A percentile compares a stretch with the other conserved stretches of the same genome.
phyloP scores from a whole-genome alignment of 140 eudicot species.

The Erigeron philadelphicus region DNA sequence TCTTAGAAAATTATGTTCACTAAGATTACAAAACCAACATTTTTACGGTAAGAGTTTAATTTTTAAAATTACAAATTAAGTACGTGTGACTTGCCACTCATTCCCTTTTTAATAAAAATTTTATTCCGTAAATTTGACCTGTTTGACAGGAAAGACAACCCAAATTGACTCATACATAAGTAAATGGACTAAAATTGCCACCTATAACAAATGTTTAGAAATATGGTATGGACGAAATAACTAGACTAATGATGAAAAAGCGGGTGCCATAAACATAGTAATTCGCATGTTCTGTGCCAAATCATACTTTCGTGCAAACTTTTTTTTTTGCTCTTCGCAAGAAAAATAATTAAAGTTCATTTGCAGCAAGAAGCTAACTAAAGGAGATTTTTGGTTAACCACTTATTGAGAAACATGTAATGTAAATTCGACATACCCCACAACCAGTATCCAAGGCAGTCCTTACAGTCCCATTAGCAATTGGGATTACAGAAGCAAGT shows the following conservation, averaged over 20 bases:
- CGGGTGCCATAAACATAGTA: background rate
- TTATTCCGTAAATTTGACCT: too few relatives aligned
- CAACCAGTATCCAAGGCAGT: constrained; percentile 64
- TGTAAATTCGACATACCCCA: constrained; percentile 44
- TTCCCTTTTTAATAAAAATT: too few relatives aligned
- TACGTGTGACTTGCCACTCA: too few relatives aligned
- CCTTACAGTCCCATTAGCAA: constrained; percentile 47
- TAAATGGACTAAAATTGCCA: too few relatives aligned
- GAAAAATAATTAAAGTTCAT: background rate
- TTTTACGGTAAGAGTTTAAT: too few relatives aligned
- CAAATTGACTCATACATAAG: too few relatives aligned
- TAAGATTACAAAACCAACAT: too few relatives aligned
- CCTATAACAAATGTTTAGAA: too few relatives aligned
- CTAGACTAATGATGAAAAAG: background rate
- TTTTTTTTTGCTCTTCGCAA: background rate
- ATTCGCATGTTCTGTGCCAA: constrained; percentile 1
- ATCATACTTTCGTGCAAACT: background rate
- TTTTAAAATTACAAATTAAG: too few relatives aligned
- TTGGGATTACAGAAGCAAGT: constrained; percentile 57
- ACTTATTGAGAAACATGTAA: background rate
- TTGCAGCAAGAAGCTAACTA: background rate
- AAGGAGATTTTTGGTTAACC: background rate
- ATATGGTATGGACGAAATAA: background rate
- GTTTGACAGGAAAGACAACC: too few relatives aligned
- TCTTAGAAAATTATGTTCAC: too few relatives aligned